phyloP scores from a whole-genome alignment of 768 basidiomycete genomes.

The Stropharia rugosoannulata region DNA sequence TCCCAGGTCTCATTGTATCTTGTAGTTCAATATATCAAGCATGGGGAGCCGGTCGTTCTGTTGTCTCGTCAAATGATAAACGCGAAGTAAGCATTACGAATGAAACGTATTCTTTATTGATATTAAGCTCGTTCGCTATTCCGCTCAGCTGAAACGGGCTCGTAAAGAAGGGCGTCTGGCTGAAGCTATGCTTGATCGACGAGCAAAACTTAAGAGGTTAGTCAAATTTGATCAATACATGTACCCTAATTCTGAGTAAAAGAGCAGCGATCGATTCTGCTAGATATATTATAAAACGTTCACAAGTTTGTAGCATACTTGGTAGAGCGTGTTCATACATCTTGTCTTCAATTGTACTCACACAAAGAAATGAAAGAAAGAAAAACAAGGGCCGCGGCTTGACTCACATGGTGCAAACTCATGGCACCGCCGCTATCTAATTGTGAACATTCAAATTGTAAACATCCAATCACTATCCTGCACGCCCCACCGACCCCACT shows the following conservation, averaged over 20 bases:
- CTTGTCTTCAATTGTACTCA: neutral
- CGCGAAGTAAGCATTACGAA: slow-evolving; percentile 52
- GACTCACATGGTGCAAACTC: neutral
- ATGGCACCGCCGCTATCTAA: neutral
- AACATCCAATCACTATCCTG: too few species aligned
- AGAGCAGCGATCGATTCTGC: slow-evolving; percentile 49
- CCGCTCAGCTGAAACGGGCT: slow-evolving; percentile 68
- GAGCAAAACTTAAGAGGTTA: slow-evolving; percentile 82
- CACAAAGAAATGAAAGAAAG: neutral
- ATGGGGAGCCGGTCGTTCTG: slow-evolving; percentile 78
- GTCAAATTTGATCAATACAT: slow-evolving; percentile 6
- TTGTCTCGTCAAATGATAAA: slow-evolving; percentile 71
- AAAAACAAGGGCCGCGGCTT: neutral
- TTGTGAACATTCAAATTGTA: neutral
- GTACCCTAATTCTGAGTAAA: neutral
- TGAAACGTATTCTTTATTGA: neutral
- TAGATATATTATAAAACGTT: slow-evolving; percentile 16
- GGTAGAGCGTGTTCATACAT: neutral
- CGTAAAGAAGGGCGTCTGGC: slow-evolving; percentile 78
- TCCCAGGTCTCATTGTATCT: neutral
- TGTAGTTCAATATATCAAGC: slow-evolving; percentile 71
- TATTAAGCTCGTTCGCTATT: neutral
- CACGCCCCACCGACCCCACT: too few species aligned
- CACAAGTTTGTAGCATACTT: too few species aligned
- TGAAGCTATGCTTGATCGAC: slow-evolving; percentile 76